Base-by-base conservation (phyloP, 2,329 filamentous ascomycete species). In the Trichophyton benhamiae region DNA sequence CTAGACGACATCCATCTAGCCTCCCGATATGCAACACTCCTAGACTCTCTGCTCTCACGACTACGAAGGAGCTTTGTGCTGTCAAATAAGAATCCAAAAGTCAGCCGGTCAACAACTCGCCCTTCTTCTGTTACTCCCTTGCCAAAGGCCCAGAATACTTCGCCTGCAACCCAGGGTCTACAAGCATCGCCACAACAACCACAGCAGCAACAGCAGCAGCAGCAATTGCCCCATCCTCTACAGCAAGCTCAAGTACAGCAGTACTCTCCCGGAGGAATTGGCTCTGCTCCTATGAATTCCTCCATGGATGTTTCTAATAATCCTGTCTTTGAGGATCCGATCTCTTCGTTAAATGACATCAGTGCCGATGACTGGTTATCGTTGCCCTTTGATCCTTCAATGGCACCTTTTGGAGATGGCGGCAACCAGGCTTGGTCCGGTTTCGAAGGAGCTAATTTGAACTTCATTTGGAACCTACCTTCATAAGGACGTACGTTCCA, bases 1-100 rank as follows among this genome's bases (percentile, higher is more conserved):
- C 66, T 80, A 1, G 79, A 81, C 60, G 79, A 81, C 62, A 79
- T 81, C 64, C 79, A 81, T 65, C 70, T 81, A 3, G 78, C 77
- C 8, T 77, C 77, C 2, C 73, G 79, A 22, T 81, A 80, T 65
- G 79, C 79, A 3, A 78, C 76, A 0, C 70, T 81, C 1, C 69
- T 81, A 9, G 79, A 80, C 22, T 70, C 74, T 61, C 75, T 78
- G 61, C 72, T 77, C 15, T 72, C 73, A n/a, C 72, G 74, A 5
- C 63, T 77, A 60, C 73, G 73, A 8, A 71, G 64, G 9, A 67
- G 74, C 59, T 67, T 77, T 38, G 65, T 75, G 3, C 70, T 71
- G 15, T 73, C 65, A 20, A 72, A 70, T 13, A 72, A 69, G 33
- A 63, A 59, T 8, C 48, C 64, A n/a, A 72, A 68, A 55, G 68